phyloP scores from a whole-genome alignment of 345 rosid genomes.

The Salix viminalis region DNA sequence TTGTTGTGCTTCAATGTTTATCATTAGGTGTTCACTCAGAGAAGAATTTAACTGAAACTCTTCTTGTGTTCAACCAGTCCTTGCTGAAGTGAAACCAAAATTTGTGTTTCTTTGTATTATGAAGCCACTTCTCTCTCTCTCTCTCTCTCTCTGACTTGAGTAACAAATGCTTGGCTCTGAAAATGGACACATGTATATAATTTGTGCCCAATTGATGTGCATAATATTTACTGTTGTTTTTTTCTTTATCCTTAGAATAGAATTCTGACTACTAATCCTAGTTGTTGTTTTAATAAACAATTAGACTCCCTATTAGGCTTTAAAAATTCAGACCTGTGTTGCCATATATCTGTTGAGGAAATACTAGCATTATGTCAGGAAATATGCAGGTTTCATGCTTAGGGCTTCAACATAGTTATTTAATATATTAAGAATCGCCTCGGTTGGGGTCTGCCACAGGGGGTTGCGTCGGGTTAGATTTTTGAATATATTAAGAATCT shows the following conservation, averaged over 20 bases:
- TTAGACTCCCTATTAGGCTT: neutral
- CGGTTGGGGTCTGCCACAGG: too few species aligned
- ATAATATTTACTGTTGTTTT: too few species aligned
- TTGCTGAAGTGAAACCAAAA: neutral
- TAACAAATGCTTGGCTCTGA: neutral
- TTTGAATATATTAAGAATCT: neutral
- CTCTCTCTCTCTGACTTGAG: neutral
- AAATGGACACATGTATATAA: neutral
- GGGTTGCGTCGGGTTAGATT: too few species aligned
- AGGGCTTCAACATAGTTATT: neutral
- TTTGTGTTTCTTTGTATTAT: neutral
- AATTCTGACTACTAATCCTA: neutral
- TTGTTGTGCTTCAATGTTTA: neutral
- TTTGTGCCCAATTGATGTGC: neutral
- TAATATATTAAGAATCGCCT: neutral
- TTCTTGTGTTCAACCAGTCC: neutral
- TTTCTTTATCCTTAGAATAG: neutral
- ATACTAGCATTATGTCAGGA: neutral
- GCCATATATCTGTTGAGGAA: neutral
- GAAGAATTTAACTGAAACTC: neutral
- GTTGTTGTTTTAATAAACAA: neutral
- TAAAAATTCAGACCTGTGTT: neutral
- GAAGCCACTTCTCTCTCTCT: neutral
- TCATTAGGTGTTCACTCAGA: neutral
- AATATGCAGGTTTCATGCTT: neutral